A percentile compares a stretch with the other conserved stretches of the same genome.
phyloP scores from a whole-genome alignment of 257 asterid genomes.

The Solanum corneliomulleri region DNA sequence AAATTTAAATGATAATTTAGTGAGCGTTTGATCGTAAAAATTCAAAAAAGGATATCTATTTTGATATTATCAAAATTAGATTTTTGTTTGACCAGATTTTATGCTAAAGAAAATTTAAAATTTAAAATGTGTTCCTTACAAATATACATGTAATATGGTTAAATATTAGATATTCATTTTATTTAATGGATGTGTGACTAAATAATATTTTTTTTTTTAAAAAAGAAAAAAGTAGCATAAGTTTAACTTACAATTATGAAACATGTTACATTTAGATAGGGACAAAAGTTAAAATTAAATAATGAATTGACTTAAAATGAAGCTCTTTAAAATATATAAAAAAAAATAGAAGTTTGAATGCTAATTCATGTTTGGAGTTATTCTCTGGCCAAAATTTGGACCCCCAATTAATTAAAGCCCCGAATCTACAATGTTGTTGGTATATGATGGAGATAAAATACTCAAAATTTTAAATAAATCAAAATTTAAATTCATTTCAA shows the following conservation, averaged over 20 bases:
- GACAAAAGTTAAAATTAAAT: neutral
- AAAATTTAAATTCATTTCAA: neutral
- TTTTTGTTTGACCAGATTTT: neutral
- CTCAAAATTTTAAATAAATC: too few relatives aligned
- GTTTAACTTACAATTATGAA: neutral
- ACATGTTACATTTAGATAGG: neutral
- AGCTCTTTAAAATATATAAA: too few relatives aligned
- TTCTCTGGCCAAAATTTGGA: neutral
- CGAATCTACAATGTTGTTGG: neutral
- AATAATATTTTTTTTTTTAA: too few relatives aligned
- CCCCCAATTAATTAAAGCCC: neutral
- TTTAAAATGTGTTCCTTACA: too few relatives aligned
- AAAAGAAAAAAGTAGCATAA: neutral
- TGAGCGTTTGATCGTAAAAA: too few relatives aligned
- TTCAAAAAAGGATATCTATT: too few relatives aligned
- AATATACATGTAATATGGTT: neutral
- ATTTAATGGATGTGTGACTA: neutral
- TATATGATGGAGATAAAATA: neutral
- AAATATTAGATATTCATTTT: neutral
- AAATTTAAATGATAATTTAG: too few relatives aligned
- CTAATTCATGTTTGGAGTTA: neutral
- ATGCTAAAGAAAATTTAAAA: neutral
- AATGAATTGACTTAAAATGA: too few relatives aligned
- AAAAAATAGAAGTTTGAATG: too few relatives aligned
- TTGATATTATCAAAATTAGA: too few relatives aligned